Evolutionary conservation across 768 basidiomycete genomes (phyloP).

Genomic region (Phaeotremella skinneri): DNA sequence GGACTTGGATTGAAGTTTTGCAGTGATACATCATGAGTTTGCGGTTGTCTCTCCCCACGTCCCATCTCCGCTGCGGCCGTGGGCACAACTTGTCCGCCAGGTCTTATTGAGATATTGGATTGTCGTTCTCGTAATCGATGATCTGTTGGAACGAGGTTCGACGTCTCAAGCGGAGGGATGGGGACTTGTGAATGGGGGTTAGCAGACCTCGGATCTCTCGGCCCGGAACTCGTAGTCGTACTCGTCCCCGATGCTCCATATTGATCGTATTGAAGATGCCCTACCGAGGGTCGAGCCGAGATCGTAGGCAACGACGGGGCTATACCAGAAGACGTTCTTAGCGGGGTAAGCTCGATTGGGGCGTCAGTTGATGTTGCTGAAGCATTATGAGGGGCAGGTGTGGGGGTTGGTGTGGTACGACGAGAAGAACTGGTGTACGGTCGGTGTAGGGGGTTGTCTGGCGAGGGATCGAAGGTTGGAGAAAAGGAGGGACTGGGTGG

Average conservation of each 20-base stretch:
- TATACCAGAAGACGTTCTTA: not conserved
- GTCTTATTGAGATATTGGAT: too few relatives aligned
- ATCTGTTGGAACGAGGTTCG: conserved; percentile 5
- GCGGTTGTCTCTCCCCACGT: too few relatives aligned
- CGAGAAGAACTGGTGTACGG: not conserved
- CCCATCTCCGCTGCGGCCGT: too few relatives aligned
- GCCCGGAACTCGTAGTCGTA: too few relatives aligned
- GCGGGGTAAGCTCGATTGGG: not conserved
- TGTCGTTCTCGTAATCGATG: too few relatives aligned
- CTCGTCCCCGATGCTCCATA: too few relatives aligned
- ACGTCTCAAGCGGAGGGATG: not conserved
- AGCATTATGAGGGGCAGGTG: not conserved
- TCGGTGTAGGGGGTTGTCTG: conserved; percentile 33
- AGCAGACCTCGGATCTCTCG: too few relatives aligned
- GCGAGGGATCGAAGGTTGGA: conserved; percentile 37
- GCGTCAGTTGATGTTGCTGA: too few relatives aligned
- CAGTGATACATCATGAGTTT: too few relatives aligned
- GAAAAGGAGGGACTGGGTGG: conserved; percentile 27
- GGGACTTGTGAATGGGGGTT: conserved; percentile 3
- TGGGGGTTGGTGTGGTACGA: not conserved
- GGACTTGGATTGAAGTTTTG: too few relatives aligned
- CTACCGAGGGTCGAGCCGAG: not conserved
- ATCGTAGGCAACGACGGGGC: not conserved
- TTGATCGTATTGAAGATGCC: too few relatives aligned
- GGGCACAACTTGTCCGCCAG: too few relatives aligned